Base-by-base conservation (phyloP, 306 rosid species). In the Prosopis cineraria region DNA sequence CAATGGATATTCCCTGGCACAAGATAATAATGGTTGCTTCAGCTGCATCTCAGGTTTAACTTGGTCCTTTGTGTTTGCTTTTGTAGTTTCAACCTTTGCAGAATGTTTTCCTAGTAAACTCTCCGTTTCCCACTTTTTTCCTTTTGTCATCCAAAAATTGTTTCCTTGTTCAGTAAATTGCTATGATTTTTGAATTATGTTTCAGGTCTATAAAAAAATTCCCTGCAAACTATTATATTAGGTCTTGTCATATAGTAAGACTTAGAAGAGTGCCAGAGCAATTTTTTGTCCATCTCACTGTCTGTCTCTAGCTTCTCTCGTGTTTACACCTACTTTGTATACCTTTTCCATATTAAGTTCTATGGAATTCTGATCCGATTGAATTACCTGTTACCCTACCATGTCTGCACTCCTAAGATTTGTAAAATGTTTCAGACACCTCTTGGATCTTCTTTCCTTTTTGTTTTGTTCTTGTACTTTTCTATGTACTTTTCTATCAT, bases 41-140 rank as follows among this genome's bases (percentile, higher is more conserved):
- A 82, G 81, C 80, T 94, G 92, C 85, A 77, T 80, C 69, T 72
- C 94, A 88, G 97, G 98, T 94, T 43, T 60, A 84, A 20, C 65
- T 34, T 81, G 25, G 27, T 77, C 71, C 68, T 70, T 43, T n/a
- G 40, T 59, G 17, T n/a, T 44, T 70, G 13, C 43, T 63, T 71
- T 79, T 59, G 14, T 33, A 59, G 74, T 72, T 55, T 37, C 59
- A 33, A n/a, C 22, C 16, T 59, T 72, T 76, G 30, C 24, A 63
- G 36, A 71, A 40, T 76, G 40, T 43, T 68, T 69, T 72, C 12
- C 36, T 22, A 58, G 59, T 79, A 44, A 17, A 62, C 16, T 20
- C 3, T 44, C 20, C 19, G 36, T 40, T 14, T 36, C 63, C 50
- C 29, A 36, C 43, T 48, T 75, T 79, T 30, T 74, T 29, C 70